Evolutionary conservation across 768 basidiomycete genomes (phyloP), one percentile per base, ranked within the genome.

Genomic region (Boletus eberwhitei): DNA sequence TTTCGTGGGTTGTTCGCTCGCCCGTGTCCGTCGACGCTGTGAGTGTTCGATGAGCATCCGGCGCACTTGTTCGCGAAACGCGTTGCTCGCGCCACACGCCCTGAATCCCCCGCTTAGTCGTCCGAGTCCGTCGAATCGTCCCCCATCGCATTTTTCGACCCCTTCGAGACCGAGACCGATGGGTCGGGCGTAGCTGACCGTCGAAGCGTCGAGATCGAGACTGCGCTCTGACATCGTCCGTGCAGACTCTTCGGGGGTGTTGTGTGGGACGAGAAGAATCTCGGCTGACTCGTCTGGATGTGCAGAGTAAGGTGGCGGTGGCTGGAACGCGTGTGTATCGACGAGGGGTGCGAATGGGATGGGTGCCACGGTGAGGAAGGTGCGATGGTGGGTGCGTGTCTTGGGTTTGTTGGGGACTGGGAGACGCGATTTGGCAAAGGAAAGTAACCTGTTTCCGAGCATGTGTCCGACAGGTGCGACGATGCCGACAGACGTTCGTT

Each of bases 81-180:
- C 55, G 12, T 65, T 64, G 34, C 32, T 39, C 16, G 59, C 21
- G 17, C 48, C 38, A 4, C 35, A 11, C 0, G 29, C 49, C n/a
- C 55, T 54, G 54, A 71, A 56, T 14, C 69, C 70, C 22, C 65
- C 59, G 41, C 70, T 63, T 3, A 71, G 59, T 22, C 58, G 64
- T 16, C 68, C 68, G 2, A 69, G 56, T 13, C 68, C 69, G 19
- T 71, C 65, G 39, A 69, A 69, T 12, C 24, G 63, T 8, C 49
- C 58, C 11, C 68, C 69, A 19, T 69, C 59, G 5, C 52, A 52
- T 2, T 55, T 57, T 26, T 69, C 67, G 26, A 69, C 55, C 4
- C 69, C 65, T 34, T 54, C 61, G 45, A 69, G 55, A 7, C 68
- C 68, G 2, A 69, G 68, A 3, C 68, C 68, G 36, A 71, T 24